Evolutionary conservation across 257 asterid species (phyloP).

Genomic region (Fraxinus anomala): DNA sequence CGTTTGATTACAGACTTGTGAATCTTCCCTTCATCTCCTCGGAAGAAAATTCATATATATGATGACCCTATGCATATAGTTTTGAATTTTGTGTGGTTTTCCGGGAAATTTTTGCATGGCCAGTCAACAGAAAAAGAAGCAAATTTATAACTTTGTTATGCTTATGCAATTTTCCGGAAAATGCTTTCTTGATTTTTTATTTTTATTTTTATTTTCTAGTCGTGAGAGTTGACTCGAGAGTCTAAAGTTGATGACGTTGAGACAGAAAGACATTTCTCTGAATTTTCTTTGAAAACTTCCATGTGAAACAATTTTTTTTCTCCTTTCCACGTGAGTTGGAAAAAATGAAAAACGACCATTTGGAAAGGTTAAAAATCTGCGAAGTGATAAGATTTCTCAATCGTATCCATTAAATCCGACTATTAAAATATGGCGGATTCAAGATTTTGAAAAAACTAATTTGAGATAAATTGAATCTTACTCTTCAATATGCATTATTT

Average conservation of each 20-base stretch:
- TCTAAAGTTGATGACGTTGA: neutral
- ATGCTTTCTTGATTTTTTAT: neutral
- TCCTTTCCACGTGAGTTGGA: no score
- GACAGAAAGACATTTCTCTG: neutral
- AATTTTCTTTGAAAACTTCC: neutral
- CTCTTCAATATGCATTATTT: no score
- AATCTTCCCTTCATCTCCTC: conserved; percentile 29
- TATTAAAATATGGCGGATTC: no score
- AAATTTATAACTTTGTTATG: neutral
- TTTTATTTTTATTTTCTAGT: neutral
- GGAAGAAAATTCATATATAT: conserved; percentile 20
- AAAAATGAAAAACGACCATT: no score
- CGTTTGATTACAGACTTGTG: neutral
- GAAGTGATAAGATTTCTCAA: no score
- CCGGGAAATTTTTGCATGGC: neutral
- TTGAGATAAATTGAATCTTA: no score
- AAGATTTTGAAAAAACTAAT: no score
- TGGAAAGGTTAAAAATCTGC: no score
- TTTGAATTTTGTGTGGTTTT: neutral
- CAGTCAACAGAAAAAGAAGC: neutral
- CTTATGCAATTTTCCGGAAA: neutral
- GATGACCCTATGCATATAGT: neutral
- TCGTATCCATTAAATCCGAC: no score
- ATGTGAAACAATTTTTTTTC: neutral
- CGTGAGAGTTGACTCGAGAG: neutral